These are phyloP conservation scores for Irpex lacteus DNA, from an alignment of 1,284 basidiomycete species.

Conservation along the genomic window DNA sequence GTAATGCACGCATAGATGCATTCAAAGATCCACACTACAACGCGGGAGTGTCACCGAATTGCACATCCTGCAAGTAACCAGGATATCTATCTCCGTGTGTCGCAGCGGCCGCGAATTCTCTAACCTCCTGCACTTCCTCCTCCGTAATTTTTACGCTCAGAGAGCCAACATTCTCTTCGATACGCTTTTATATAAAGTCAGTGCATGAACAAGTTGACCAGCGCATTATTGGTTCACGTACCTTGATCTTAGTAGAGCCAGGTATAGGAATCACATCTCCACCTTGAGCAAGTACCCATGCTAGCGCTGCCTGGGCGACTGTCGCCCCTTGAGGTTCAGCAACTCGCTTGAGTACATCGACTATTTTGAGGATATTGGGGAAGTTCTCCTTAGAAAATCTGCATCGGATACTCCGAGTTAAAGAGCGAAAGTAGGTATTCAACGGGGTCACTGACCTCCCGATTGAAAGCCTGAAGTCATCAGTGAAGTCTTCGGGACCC, in stretches of 20 bases:
- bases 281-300: conserved; percentile 42
- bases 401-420: not conserved
- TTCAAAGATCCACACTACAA: not conserved
- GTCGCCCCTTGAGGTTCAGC: conserved; percentile 34
- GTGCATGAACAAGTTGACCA: not conserved
- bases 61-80: not conserved
- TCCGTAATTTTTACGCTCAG: conserved; percentile 22
- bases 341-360: conserved; percentile 32
- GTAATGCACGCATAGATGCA: not conserved
- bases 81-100: not conserved
- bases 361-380: conserved; percentile 40
- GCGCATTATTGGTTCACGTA: conserved; percentile 5
- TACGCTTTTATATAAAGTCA: not conserved
- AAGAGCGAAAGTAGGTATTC: not conserved
- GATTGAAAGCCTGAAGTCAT: conserved; percentile 40
- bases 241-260: conserved; percentile 27
- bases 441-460: conserved; percentile 26
- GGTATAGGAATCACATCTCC: conserved; percentile 39
- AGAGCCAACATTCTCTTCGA: conserved; percentile 25
- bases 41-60: not conserved
- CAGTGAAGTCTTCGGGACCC: conserved; percentile 46
- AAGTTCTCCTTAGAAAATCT: conserved; percentile 42
- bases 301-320: conserved; percentile 40
- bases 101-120: not conserved
- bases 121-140: conserved; percentile 25